Base-by-base conservation (phyloP, 345 rosid genomes). In the Lepidium aucheri region DNA sequence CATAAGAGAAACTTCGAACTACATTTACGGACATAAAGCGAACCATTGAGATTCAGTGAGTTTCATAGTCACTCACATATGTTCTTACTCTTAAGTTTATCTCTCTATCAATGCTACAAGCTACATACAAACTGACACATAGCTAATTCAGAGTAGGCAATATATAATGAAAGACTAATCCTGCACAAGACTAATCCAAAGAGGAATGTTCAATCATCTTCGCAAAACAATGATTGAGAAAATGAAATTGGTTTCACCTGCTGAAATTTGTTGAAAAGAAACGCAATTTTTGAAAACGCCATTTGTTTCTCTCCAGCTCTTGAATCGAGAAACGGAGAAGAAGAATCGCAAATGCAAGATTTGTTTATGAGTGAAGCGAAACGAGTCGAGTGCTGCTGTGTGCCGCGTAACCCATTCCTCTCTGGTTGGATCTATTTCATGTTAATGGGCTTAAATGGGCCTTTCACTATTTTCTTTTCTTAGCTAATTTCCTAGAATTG, bases 251-350 rank as follows among this genome's bases (percentile, higher is more conserved):
- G 38, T 1, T 44, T 61, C 53, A 74, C 78, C 74, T 74, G 78
- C 46, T 74, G 78, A 62, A 74, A 74, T 55, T 74, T 74, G 69
- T 35, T 62, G 74, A 74, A 74, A 56, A 74, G 69, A 41, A 74
- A 74, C 9, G 34, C 5, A 45, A 68, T 32, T 68, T 74, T 60
- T 3, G 69, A 20, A 67, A 60, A 72, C 33, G 70, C 76, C 70
- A 72, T 72, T 16, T 16, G 1, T 43, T n/a, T 40, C 2, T 47
- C 8, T 32, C 12, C 18, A 20, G 17, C 39, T 2, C 36, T 24
- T 20, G 50, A 62, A 50, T 50, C 51, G n/a, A 50, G 3, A 40
- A 6, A 6, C 24, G 41, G 44, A 60, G 53, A 32, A 40, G 73
- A 20, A 20, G 22, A 20, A 20, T 53, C 74, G 54, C 35, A 35